phyloP scores from a whole-genome alignment of 2,329 filamentous ascomycete species.

The Ceratocystis harringtonii region DNA sequence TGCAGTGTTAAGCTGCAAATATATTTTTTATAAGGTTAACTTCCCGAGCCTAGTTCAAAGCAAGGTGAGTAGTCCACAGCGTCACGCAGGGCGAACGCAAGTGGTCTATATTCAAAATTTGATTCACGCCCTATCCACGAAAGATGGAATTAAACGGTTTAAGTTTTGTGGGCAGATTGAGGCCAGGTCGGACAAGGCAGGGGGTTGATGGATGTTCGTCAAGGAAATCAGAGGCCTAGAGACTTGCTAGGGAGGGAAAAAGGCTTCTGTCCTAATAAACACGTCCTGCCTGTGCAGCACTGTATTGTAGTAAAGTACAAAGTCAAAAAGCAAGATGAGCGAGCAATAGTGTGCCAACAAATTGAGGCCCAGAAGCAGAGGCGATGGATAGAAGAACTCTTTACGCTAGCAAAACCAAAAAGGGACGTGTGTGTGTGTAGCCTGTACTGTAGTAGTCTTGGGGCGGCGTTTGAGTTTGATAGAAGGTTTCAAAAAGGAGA shows the following conservation, averaged over 20 bases:
- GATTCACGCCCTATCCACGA: no score
- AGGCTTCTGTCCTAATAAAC: no score
- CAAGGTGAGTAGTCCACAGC: no score
- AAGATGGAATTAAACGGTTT: no score
- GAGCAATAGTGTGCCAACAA: neutral
- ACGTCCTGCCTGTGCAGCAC: no score
- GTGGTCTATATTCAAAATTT: no score
- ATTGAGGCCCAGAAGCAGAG: neutral
- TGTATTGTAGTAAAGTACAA: neutral
- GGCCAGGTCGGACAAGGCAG: constrained; percentile 1
- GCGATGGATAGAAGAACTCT: neutral
- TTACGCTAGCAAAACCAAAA: neutral
- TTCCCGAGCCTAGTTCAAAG: no score
- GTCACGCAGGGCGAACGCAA: no score
- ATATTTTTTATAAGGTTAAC: no score
- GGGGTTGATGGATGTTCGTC: neutral
- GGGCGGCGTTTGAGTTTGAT: neutral
- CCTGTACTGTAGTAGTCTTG: neutral
- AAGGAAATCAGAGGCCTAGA: neutral
- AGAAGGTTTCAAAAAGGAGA: no score
- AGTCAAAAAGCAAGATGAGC: neutral
- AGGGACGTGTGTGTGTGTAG: neutral
- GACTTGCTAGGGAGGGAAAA: no score
- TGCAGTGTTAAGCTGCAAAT: no score
- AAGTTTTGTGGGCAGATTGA: neutral